Evolutionary conservation across 129 eudicot genomes (phyloP).

Genomic region (Kitagawia praeruptora): DNA sequence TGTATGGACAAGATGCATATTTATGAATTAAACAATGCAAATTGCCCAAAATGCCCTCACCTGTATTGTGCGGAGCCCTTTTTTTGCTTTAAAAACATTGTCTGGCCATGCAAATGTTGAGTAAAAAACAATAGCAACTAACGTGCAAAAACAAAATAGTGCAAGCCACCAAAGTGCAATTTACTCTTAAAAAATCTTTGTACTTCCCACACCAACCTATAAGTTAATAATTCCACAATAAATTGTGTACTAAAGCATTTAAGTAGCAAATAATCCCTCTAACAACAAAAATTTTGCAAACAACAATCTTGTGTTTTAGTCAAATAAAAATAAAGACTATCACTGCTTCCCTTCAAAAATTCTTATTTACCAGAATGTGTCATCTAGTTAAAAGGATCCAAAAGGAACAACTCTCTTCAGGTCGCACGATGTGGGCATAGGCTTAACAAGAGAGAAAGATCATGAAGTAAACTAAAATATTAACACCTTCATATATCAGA

Average conservation of each 20-base stretch:
- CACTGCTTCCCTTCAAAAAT: background rate
- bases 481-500: background rate
- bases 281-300: background rate
- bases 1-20: no score
- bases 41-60: no score
- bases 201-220: background rate
- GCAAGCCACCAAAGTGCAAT: no score
- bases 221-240: background rate
- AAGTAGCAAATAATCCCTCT: background rate
- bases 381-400: background rate
- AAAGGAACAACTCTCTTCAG: background rate
- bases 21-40: no score
- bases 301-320: background rate
- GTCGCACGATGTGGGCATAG: background rate
- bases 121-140: no score
- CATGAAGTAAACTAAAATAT: background rate
- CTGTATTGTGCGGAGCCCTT: no score
- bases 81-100: no score
- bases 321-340: background rate
- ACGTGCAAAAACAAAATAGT: no score
- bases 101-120: no score
- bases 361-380: background rate
- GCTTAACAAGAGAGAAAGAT: background rate
- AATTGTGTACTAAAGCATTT: background rate
- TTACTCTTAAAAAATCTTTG: no score